Conservation (phyloP, 2,329 filamentous ascomycete species). For the Monosporascus sp. region DNA sequence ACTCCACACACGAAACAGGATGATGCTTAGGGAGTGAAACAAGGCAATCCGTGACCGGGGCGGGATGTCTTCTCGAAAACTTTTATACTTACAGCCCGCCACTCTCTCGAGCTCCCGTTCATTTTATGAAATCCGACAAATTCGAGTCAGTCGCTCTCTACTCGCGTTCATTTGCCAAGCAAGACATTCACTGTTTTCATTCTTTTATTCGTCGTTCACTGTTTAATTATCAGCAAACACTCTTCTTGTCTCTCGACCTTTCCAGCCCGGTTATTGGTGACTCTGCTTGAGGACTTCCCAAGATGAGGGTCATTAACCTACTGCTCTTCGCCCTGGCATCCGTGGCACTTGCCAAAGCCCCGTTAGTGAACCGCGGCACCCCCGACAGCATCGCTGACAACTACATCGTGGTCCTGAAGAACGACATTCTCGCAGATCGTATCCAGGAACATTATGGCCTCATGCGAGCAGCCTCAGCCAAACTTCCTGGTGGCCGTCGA, state of each 20-base stretch:
- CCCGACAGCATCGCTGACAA: constrained; percentile 14
- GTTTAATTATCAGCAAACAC: neutral
- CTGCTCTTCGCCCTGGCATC: constrained; percentile 7
- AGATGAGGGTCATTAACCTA: constrained; percentile 10
- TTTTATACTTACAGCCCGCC: neutral
- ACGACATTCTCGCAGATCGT: constrained; percentile 1
- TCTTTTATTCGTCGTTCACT: neutral
- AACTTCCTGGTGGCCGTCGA: constrained; percentile 3
- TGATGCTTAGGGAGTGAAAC: too few relatives aligned
- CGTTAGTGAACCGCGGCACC: constrained; percentile 11
- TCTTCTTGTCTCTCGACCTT: neutral
- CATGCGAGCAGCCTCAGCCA: constrained; percentile 7
- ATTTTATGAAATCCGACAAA: neutral
- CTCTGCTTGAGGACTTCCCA: neutral
- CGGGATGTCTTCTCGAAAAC: too few relatives aligned
- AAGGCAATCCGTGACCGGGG: too few relatives aligned
- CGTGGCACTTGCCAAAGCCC: constrained; percentile 11
- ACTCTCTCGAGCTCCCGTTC: neutral
- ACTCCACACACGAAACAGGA: too few relatives aligned
- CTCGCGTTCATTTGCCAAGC: neutral
- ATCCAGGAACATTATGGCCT: constrained; percentile 13
- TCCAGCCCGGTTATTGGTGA: neutral
- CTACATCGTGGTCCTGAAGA: constrained; percentile 22
- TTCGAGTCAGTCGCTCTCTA: neutral
- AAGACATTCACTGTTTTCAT: neutral